phyloP scores from a whole-genome alignment of 805 yeast species.

The Lachancea meyersii region DNA sequence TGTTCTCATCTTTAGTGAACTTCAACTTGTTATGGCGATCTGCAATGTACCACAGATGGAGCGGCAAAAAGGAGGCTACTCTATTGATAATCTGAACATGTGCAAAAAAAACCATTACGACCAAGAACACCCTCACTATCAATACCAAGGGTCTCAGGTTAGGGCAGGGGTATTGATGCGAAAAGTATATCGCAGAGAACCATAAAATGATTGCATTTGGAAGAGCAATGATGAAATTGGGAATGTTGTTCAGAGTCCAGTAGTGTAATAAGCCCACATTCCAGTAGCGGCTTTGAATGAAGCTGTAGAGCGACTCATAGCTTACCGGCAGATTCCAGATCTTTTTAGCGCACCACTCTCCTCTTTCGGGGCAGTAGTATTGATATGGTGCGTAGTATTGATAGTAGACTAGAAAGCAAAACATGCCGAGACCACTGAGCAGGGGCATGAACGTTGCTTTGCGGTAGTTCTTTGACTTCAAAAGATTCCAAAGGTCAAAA shows the following conservation, averaged over 20 bases:
- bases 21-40: conserved; percentile 28
- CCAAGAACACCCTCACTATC: conserved; percentile 40
- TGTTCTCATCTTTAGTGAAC: conserved; percentile 11
- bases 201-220: conserved; percentile 55
- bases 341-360: conserved; percentile 65
- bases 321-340: conserved; percentile 26
- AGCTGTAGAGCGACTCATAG: conserved; percentile 46
- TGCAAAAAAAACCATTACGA: conserved; percentile 55
- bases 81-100: conserved; percentile 85
- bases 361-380: conserved; percentile 60
- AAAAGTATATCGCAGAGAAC: conserved; percentile 37
- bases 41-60: conserved; percentile 67
- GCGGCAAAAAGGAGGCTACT: conserved; percentile 69
- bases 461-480: conserved; percentile 12
- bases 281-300: conserved; percentile 82
- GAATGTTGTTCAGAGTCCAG: conserved; percentile 77
- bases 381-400: conserved; percentile 50
- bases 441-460: conserved; percentile 32
- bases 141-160: conserved; percentile 37
- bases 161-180: conserved; percentile 33
- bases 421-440: conserved; percentile 52
- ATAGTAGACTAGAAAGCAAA: conserved; percentile 36
- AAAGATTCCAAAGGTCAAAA: conserved; percentile 42
- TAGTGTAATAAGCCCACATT: conserved; percentile 71
- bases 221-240: conserved; percentile 69